Percentiles rank a stretch among this genome's conserved stretches.
Conservation (phyloP, 805 yeast species). For the Lipomyces japonicus region DNA sequence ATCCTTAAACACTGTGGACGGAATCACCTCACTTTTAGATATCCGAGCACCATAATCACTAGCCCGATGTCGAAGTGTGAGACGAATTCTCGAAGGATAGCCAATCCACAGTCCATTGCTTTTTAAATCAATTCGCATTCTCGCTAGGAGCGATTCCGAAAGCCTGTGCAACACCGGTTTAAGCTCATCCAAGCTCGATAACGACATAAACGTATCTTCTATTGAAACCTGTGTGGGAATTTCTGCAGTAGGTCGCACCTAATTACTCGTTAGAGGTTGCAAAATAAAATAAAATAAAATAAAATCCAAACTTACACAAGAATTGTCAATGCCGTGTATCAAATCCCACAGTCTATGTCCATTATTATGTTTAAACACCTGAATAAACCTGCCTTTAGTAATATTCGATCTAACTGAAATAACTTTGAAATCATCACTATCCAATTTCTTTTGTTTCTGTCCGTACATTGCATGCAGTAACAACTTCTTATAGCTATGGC, state of each 20-base stretch:
- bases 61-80: not conserved
- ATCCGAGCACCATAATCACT: slow-evolving; percentile 1
- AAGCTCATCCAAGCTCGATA: not conserved
- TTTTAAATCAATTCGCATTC: slow-evolving; percentile 5
- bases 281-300: not conserved
- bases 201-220: slow-evolving; percentile 6
- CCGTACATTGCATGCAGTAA: not conserved
- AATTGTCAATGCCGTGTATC: slow-evolving; percentile 7
- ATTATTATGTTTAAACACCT: not conserved
- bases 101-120: slow-evolving; percentile 3
- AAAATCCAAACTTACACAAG: too few species aligned
- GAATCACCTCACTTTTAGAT: slow-evolving; percentile 4
- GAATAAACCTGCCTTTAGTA: not conserved
- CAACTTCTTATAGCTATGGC: not conserved
- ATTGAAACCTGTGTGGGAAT: slow-evolving; percentile 14
- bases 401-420: not conserved
- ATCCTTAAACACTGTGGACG: slow-evolving; percentile 1
- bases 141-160: not conserved
- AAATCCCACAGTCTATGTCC: slow-evolving; percentile 10
- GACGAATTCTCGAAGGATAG: slow-evolving; percentile 3
- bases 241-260: slow-evolving; percentile 4
- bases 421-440: not conserved
- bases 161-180: not conserved
- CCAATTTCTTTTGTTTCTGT: not conserved
- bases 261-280: not conserved